Base-by-base conservation (phyloP, 495 filamentous ascomycete species). In the Hypoxylon lienhwacheense region DNA sequence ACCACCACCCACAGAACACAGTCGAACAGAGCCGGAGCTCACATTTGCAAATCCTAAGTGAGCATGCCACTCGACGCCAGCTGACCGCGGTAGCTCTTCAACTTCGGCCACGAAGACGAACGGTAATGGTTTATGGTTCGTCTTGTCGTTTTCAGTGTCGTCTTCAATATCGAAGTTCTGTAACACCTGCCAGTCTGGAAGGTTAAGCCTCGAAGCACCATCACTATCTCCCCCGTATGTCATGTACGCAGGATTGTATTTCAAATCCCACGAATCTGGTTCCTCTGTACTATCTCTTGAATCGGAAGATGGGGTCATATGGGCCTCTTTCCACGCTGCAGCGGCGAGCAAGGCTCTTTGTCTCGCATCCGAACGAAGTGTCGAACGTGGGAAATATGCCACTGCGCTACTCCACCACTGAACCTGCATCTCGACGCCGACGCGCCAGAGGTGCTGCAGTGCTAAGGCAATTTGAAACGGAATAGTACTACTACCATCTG, bases 401-500 rank as follows among this genome's bases (percentile, higher is more conserved):
- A 95, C 77, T 0, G 76, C 87, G 14, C 82, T 82, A 0, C 78
- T 72, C 85, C 87, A 90, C 80, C 84, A 89, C 21, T 77, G 70
- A 7, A 93, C 88, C 24, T 81, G 71, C 76, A 85, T 85, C 7
- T 82, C 84, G 20, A 72, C 68, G 1, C 87, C 91, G 34, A 99
- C 87, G 5, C 95, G 79, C 83, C 84, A 93, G 20, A 97, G 77
- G 72, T 99, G 92, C 70, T 99, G 93, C 16, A 97, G 71, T 2
- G 89, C 77, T 5, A 98, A 70, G 7, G 69, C 40, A 14, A 73
- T 54, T 43, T 73, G 65, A 3, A 67, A 32, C 4, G 25, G 17
- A 26, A 45, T 20, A 24, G 39, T 44, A 6, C 62, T 64, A 57
- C 70, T 19, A 59, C 64, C 11, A 35, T 47, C 25, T 20, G 33